These are phyloP conservation scores for Russula griseocarnosa DNA, from an alignment of 768 basidiomycete species.

Conservation along the genomic window DNA sequence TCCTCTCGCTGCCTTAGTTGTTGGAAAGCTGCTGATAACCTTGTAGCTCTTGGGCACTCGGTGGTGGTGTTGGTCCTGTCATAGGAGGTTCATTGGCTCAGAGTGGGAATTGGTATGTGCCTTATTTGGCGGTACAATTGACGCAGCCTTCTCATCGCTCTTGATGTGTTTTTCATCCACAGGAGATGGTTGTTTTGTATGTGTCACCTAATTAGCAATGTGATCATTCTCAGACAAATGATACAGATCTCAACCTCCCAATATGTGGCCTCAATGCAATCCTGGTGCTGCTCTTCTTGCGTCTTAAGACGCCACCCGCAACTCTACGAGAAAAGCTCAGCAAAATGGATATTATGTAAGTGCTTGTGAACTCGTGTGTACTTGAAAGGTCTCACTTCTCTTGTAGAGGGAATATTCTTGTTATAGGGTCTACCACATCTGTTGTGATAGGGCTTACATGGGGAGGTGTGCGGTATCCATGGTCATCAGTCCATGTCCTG, in stretches of 20 bases:
- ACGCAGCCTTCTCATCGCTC: neutral
- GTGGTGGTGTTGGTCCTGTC: conserved; percentile 32
- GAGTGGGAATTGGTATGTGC: conserved; percentile 17
- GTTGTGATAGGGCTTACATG: conserved; percentile 38
- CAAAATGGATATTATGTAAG: conserved; percentile 41
- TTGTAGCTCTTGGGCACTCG: conserved; percentile 32
- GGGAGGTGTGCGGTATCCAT: conserved; percentile 43
- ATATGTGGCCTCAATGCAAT: conserved; percentile 33
- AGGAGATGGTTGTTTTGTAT: conserved; percentile 30
- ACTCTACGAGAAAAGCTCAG: conserved; percentile 34
- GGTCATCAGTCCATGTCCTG: conserved; percentile 41
- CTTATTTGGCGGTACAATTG: no score
- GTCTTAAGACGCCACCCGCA: conserved; percentile 37
- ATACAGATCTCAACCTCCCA: conserved; percentile 40
- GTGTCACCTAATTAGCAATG: conserved; percentile 1
- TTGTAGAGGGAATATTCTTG: conserved; percentile 37
- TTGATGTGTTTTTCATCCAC: neutral
- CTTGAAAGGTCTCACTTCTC: neutral
- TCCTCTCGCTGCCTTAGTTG: neutral
- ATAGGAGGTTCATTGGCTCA: conserved; percentile 33
- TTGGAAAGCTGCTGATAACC: neutral
- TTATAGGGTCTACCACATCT: conserved; percentile 34
- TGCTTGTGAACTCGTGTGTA: conserved; percentile 4
- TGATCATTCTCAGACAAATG: neutral
- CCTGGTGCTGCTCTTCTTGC: conserved; percentile 35